Evolutionary conservation across 148 eudicot genomes (phyloP).

Genomic region (Vaccinium vitisidaea): DNA sequence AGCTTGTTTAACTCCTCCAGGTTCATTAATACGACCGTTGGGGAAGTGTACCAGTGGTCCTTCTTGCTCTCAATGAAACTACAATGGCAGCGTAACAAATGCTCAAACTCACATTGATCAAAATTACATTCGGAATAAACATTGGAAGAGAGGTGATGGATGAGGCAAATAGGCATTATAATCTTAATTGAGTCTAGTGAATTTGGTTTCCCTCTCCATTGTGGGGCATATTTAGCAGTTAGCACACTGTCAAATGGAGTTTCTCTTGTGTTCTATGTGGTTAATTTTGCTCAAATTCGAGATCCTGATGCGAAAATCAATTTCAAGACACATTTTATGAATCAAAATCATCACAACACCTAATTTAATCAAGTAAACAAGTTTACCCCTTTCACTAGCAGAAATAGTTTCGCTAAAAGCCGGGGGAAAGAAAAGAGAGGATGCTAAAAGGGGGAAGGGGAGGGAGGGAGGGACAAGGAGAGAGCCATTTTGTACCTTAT

Average conservation of each 20-base stretch:
- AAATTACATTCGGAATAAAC: background rate
- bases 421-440: background rate
- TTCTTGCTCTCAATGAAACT: constrained; percentile 59
- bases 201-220: background rate
- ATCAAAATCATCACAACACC: background rate
- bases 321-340: no score
- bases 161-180: no score
- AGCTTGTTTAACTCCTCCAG: constrained; percentile 32
- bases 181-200: background rate
- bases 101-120: background rate
- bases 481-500: constrained; percentile 32
- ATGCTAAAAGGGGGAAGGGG: background rate
- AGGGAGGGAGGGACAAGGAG: background rate
- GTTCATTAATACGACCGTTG: constrained; percentile 49
- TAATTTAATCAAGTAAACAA: background rate
- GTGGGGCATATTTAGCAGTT: background rate
- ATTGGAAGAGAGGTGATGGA: no score
- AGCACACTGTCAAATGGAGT: background rate
- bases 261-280: background rate
- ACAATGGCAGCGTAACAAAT: constrained; percentile 12
- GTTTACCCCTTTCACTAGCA: background rate
- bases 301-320: no score
- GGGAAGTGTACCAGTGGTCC: constrained; percentile 64
- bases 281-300: no score
- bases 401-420: background rate